Evolutionary conservation across 2,329 filamentous ascomycete species (phyloP), one percentile per base, ranked within the genome.

Genomic region (Ploettnerulaceae sp.): DNA sequence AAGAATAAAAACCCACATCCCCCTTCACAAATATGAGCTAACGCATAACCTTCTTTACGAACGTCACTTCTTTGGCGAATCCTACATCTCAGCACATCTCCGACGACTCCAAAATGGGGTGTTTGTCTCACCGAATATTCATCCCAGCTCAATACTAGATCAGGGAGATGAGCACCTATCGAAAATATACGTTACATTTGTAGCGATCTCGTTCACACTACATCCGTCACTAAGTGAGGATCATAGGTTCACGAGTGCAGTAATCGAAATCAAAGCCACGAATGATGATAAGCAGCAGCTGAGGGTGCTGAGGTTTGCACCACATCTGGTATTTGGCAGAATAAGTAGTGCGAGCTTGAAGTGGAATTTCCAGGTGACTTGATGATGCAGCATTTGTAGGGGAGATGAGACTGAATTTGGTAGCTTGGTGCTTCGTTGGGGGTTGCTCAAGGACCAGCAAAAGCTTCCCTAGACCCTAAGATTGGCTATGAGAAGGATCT

Each of bases 21-120:
- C 56, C 0, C 48, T 53, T n/a, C 45, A 54, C 34, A 48, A 49
- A 17, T 56, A 52, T 5, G 51, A 56, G 46, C 12, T 58, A 64
- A 71, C 54, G 57, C 65, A 42, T 62, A 66, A 58, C 26, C 71
- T 71, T 47, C 67, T 75, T 31, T 75, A 74, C 44, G 72, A 75
- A 55, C 67, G 71, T 15, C 64, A 60, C 17, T 64, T 75, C 11
- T 71, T 71, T 0, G 71, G 72, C 3, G 64, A 71, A 28, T 68
- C 71, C 6, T 74, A 70, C 53, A 67, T 74, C 41, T 73, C 71
- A 0, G 71, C 71, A 0, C 70, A 75, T 49, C 68, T 73, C 7
- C 69, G 72, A 47, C 69, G 72, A 2, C 63, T 75, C 6, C 72
- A 75, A 49, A 69, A 72, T 52, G 72, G 72, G 4, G 69, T 63